Evolutionary conservation across 192 early-diverging fungal species (phyloP), one percentile per base, ranked within the genome.

Genomic region (Rhizoclosmatium sp.): DNA sequence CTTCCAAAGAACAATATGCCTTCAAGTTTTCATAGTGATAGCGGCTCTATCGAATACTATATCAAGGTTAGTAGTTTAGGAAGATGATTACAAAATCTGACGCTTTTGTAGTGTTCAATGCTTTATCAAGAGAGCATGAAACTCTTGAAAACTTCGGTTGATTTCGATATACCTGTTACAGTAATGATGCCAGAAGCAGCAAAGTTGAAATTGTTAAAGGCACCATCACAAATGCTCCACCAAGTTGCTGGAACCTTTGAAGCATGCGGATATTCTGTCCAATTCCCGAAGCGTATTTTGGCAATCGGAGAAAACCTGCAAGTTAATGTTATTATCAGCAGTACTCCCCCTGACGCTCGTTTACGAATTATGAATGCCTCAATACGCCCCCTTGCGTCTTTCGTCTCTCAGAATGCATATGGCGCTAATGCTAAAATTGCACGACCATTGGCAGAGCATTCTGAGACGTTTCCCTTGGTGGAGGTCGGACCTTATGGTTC

Each of bases 91-190:
- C 31, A 31, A 31, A 31, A 31, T 31, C 31, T 31, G 31, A 31
- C 31, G 31, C 31, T 31, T 31, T 31, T 31, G 31, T 31, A 31
- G 47, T 58, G 42, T 23, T 74, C 67, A 7, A 61, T 81, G 45
- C 40, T 75, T 47, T 81, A 69, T 56, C 80, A 81, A 47, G 80
- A 81, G 19, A 62, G 70, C 40, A 65, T 81, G 72, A 81, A 81
- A 42, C 65, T 81, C 21, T 21, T 81, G 12, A 81, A 81, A 47
- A 61, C 73, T 10, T 31, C 16, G 44, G 21, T 16, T 40, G 80
- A 81, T 7, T 14, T 81, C 54, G 73, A 76, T 19, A 49, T 76
- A 42, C 80, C 80, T 12, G 65, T 81, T 39, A 69, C 14, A 3
- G 56, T 81, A 23, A 19, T 3, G 41, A 76, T 81, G 73, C 80